phyloP scores from a whole-genome alignment of 352 stramenopile genomes.

The Aphanomyces stellatus region DNA sequence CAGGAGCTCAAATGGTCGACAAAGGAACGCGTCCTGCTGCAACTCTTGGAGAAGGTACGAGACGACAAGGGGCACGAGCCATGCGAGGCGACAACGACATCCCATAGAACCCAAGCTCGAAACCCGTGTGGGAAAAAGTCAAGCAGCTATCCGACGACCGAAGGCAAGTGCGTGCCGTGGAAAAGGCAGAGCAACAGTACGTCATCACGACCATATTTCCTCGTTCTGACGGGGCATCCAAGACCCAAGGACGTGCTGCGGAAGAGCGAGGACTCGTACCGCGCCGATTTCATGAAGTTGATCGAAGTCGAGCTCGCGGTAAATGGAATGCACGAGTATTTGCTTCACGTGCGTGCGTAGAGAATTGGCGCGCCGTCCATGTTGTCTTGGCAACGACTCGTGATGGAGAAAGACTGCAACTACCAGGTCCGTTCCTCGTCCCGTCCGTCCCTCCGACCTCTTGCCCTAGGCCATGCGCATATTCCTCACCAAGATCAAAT shows the following conservation, averaged over 20 bases:
- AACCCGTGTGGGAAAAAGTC: not conserved
- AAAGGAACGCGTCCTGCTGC: not conserved
- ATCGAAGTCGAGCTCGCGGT: not conserved
- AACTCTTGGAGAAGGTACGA: constrained; percentile 1
- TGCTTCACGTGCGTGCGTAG: not conserved
- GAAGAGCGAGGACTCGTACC: constrained; percentile 9
- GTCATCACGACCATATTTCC: no score
- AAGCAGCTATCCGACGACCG: not conserved
- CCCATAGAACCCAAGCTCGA: not conserved
- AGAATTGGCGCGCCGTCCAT: constrained; percentile 1
- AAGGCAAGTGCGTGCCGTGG: not conserved
- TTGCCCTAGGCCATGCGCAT: constrained; percentile 4
- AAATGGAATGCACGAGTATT: not conserved
- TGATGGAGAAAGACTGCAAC: constrained; percentile 6
- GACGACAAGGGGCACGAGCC: not conserved
- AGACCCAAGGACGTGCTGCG: not conserved
- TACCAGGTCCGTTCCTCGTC: not conserved
- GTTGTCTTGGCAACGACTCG: constrained; percentile 2
- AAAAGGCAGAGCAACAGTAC: not conserved
- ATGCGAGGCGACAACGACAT: not conserved
- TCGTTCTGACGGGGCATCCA: not conserved
- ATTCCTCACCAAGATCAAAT: constrained; percentile 10
- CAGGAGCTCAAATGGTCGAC: constrained; percentile 5
- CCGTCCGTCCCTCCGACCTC: not conserved
- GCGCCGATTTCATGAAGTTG: constrained; percentile 3